A percentile compares a stretch with the other conserved stretches of the same genome.
Evolutionary conservation across 2,329 filamentous ascomycete species (phyloP).

Genomic region (Furcasterigmium sp.): DNA sequence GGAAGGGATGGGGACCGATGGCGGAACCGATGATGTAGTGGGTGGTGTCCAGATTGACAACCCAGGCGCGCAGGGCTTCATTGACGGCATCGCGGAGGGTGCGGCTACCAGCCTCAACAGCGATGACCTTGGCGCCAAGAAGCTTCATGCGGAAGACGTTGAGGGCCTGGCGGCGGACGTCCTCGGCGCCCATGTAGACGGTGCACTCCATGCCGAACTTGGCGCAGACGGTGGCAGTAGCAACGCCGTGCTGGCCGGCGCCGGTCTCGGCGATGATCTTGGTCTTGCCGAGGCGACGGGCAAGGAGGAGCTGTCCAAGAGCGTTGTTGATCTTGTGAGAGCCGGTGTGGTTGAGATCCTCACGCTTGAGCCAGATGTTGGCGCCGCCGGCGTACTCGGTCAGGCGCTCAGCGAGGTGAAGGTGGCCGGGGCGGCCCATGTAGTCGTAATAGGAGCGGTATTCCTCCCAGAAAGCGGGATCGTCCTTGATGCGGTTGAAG

Average conservation of each 20-base stretch:
- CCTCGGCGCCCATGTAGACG: constrained; percentile 97
- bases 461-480: constrained; percentile 94
- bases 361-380: constrained; percentile 96
- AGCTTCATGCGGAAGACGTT: constrained; percentile 99
- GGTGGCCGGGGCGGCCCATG: constrained; percentile 89
- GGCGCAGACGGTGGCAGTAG: constrained; percentile 93
- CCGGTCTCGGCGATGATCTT: constrained; percentile 98
- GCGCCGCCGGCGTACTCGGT: constrained; percentile 87
- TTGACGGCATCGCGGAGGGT: constrained; percentile 88
- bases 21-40: constrained; percentile 98
- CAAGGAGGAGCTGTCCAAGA: constrained; percentile 85
- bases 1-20: constrained; percentile 96
- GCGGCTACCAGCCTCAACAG: constrained; percentile 84
- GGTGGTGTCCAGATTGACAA: constrained; percentile 84
- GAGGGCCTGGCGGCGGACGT: constrained; percentile 89
- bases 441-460: constrained; percentile 94
- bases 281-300: constrained; percentile 82
- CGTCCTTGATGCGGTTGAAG: constrained; percentile 81
- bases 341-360: constrained; percentile 96
- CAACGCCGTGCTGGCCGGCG: constrained; percentile 95
- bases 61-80: constrained; percentile 91
- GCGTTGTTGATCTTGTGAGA: constrained; percentile 99
- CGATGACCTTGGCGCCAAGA: constrained; percentile 85
- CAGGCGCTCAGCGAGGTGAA: constrained; percentile 83
- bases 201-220: constrained; percentile 98